Evolutionary conservation across 2,329 filamentous ascomycete genomes (phyloP), one percentile per base, ranked within the genome.

Genomic region (Sclerotinia minor): DNA sequence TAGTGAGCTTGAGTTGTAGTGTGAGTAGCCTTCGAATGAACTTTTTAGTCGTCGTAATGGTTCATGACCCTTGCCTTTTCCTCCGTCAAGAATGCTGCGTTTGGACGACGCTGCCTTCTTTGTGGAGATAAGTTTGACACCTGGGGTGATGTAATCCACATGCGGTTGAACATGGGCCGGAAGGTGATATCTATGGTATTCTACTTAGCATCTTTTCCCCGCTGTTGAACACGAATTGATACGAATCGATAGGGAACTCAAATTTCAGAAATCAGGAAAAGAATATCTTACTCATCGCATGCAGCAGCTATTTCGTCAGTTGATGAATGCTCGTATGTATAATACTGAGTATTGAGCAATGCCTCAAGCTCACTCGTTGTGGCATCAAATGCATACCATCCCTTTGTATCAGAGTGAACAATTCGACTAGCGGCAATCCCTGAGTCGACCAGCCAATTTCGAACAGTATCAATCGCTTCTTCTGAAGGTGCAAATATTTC

Each of bases 151-250:
- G 38, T 77, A 75, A 64, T 77, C 76, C 67, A 83, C 75, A 64
- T 83, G 80, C 5, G 73, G 61, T 63, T 77, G 73, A 35, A 83
- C 65, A 64, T 79, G 74, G 19, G 78, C 74, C 5, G 81, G 81
- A 32, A 83, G 72, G 65, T 79, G 79, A 72, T 78, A 72, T 73
- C 75, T 75, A 49, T n/a, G 19, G 50, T 29, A 49, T 26, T 35
- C 6, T 29, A 24, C 15, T 35, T 64, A 24, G 26, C 35, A 11
- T 2, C 1, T 45, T 45, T 24, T 7, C 19, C 26, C 29, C 4
- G 3, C 3, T 5, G 9, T 26, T n/a, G 11, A 11, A 15, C 11
- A 29, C 11, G 5, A 29, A 47, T 60, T 1, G 41, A 5, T 35
- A 35, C 19, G 19, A 55, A 55, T 35, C 53, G n/a, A 47, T 21